phyloP scores from a whole-genome alignment of 2,329 filamentous ascomycete genomes.

The Kalmusia sp. region DNA sequence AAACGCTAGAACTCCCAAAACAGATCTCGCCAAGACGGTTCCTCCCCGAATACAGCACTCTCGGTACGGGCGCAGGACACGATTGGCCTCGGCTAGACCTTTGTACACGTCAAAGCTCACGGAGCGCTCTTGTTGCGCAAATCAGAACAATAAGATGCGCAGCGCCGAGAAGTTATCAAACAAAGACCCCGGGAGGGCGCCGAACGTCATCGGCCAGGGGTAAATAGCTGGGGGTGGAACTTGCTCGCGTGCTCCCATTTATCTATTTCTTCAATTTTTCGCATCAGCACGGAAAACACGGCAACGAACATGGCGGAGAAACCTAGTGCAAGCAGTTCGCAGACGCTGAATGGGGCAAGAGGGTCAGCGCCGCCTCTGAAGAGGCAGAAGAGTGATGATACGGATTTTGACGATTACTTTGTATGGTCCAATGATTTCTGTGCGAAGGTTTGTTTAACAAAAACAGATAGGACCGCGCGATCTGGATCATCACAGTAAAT shows the following conservation, averaged over 20 bases:
- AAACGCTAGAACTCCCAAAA: constrained; percentile 2
- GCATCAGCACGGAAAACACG: too few relatives aligned
- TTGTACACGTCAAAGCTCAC: neutral
- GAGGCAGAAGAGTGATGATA: constrained; percentile 30
- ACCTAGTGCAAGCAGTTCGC: constrained; percentile 20
- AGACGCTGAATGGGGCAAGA: constrained; percentile 11
- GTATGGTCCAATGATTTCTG: constrained; percentile 41
- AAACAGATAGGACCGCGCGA: constrained; percentile 65
- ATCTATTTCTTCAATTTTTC: neutral
- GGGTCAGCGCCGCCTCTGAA: constrained; percentile 19
- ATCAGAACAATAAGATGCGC: neutral
- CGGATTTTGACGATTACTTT: constrained; percentile 65
- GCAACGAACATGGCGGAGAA: constrained; percentile 6
- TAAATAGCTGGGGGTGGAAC: neutral
- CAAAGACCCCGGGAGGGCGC: neutral
- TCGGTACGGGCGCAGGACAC: neutral
- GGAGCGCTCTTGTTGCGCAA: neutral
- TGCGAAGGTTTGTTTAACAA: constrained; percentile 18
- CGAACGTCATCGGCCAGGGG: constrained; percentile 9
- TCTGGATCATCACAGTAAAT: constrained; percentile 75
- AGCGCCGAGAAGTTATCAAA: neutral
- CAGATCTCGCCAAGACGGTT: constrained; percentile 21
- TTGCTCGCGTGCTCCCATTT: constrained; percentile 1
- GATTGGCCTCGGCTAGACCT: constrained; percentile 3
- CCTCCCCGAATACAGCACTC: constrained; percentile 13